These are phyloP conservation scores for Ricinus communis DNA, from an alignment of 345 rosid species.

Conservation along the genomic window DNA sequence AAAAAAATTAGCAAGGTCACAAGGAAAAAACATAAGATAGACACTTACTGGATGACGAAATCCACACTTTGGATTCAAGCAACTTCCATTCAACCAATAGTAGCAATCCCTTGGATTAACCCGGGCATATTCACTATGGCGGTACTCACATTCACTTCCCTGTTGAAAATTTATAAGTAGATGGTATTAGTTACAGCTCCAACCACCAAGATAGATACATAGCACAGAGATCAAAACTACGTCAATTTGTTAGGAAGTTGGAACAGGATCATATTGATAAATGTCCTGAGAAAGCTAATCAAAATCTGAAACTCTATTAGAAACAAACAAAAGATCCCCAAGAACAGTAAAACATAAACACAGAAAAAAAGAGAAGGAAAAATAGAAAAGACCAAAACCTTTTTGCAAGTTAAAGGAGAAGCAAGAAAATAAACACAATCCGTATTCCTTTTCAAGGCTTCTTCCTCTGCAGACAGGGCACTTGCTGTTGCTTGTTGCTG, in stretches of 20 bases:
- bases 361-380: neutral
- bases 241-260: neutral
- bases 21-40: constrained; percentile 1
- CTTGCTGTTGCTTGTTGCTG: constrained; percentile 30
- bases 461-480: constrained; percentile 53
- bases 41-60: constrained; percentile 92
- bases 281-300: constrained; percentile 1
- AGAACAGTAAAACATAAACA: neutral
- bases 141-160: constrained; percentile 97
- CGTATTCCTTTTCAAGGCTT: constrained; percentile 83
- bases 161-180: constrained; percentile 24
- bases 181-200: constrained; percentile 15
- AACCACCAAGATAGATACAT: neutral
- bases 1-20: neutral
- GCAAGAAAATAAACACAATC: constrained; percentile 97
- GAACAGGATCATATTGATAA: neutral
- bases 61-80: constrained; percentile 89
- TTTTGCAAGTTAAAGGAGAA: constrained; percentile 96
- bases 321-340: constrained; percentile 12
- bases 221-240: neutral
- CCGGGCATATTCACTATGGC: constrained; percentile 94
- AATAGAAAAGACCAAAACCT: too few species aligned
- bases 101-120: constrained; percentile 93
- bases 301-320: constrained; percentile 40
- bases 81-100: constrained; percentile 88